Base-by-base conservation (phyloP, 805 yeast genomes). In the Suhomyces canberraensis region DNA sequence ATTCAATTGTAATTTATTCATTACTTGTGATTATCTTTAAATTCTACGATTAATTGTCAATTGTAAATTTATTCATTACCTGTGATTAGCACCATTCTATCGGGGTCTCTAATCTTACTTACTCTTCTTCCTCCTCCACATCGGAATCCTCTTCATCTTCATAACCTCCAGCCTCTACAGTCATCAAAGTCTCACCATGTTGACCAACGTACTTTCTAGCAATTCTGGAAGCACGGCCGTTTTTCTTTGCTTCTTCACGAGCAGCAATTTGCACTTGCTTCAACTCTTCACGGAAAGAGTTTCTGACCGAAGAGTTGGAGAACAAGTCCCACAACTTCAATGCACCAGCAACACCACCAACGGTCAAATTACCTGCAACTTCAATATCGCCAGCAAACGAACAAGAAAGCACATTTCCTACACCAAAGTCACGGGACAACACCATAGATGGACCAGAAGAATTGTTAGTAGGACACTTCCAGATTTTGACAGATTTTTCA, bases 281-380 rank as follows among this genome's bases (percentile, higher is more conserved):
- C 55, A 86, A 66, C 41, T 81, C 82, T 8, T 65, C 71, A 32
- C 73, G 76, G 61, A 91, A 82, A 3, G 84, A 66, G 31, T 69
- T 69, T 52, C 96, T 76, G 14, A 90, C 90, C 11, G 91, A 73
- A 43, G 77, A 69, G 65, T 93, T 93, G 36, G 87, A 76, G 58
- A 90, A 84, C 7, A 81, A 74, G 64, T 93, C 98, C 95, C 97
- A 93, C 66, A 93, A 75, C 66, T 89, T 90, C 60, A 93, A 69
- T 11, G 84, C 83, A 13, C 89, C 83, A 35, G 75, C 73, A 29
- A 84, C 87, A 53, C 98, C 98, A 49, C 96, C 98, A 43, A 88
- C 75, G 15, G 81, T 80, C 45, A 93, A 59, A 56, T 84, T 77
- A 43, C 97, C 97, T 2, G 89, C 79, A 31, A 84, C 85, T 61